These are phyloP conservation scores for Leucogyrophana mollusca DNA, from an alignment of 768 basidiomycete species.

Conservation along the genomic window DNA sequence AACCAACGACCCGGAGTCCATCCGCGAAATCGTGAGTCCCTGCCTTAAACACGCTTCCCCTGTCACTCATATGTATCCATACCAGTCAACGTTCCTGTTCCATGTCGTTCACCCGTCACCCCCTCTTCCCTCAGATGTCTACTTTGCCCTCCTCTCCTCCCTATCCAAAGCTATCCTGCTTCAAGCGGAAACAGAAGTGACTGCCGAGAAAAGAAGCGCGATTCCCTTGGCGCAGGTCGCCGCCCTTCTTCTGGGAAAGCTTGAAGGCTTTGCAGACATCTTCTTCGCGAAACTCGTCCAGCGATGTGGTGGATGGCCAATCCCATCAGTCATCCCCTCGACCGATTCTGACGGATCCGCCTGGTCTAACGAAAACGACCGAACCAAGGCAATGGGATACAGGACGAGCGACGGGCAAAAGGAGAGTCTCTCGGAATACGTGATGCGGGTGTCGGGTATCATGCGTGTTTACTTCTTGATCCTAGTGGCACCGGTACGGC, in stretches of 20 bases:
- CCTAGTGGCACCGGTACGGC: constrained; percentile 36
- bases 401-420: constrained; percentile 40
- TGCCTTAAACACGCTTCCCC: constrained; percentile 5
- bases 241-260: constrained; percentile 61
- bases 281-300: constrained; percentile 87
- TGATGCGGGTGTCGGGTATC: constrained; percentile 68
- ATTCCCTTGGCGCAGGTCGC: constrained; percentile 79
- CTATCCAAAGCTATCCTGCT: constrained; percentile 84
- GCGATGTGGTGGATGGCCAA: constrained; percentile 84
- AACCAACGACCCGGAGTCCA: constrained; percentile 64
- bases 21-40: constrained; percentile 60
- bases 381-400: constrained; percentile 57
- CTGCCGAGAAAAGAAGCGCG: constrained; percentile 84
- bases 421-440: constrained; percentile 63
- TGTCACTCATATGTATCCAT: constrained; percentile 9
- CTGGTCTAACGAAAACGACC: constrained; percentile 42
- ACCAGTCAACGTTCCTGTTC: constrained; percentile 41
- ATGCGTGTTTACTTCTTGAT: constrained; percentile 88
- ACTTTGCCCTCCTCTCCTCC: constrained; percentile 80
- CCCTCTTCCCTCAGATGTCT: constrained; percentile 41
- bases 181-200: constrained; percentile 93
- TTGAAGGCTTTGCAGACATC: constrained; percentile 63
- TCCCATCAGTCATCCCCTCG: constrained; percentile 61
- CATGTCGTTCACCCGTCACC: constrained; percentile 37
- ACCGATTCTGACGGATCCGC: constrained; percentile 48